phyloP scores from a whole-genome alignment of 805 yeast species.

The Saturnispora saitoi region DNA sequence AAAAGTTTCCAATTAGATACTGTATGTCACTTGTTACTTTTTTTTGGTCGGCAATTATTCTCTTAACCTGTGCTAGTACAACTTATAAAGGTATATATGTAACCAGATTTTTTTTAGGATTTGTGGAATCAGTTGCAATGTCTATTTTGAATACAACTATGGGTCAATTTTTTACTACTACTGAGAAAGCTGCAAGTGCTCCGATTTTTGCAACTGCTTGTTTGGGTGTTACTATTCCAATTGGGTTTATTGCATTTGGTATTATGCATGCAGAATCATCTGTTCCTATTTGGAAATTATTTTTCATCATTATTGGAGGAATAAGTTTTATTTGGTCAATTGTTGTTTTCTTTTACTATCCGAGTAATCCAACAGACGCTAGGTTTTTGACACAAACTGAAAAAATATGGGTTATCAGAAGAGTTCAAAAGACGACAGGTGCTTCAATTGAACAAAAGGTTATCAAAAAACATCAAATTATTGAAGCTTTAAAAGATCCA shows the following conservation, averaged over 20 bases:
- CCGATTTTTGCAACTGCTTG: slow-evolving; percentile 47
- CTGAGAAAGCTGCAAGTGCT: slow-evolving; percentile 39
- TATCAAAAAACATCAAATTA: slow-evolving; percentile 40
- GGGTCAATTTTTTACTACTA: slow-evolving; percentile 40
- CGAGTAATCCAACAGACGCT: slow-evolving; percentile 48
- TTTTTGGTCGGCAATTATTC: slow-evolving; percentile 39
- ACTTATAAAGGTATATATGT: slow-evolving; percentile 40
- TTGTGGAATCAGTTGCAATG: slow-evolving; percentile 38
- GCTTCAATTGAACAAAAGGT: slow-evolving; percentile 37
- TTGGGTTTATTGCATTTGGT: slow-evolving; percentile 32
- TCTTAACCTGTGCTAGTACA: slow-evolving; percentile 37
- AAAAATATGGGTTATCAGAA: slow-evolving; percentile 41
- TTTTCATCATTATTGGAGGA: slow-evolving; percentile 49
- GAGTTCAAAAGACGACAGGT: slow-evolving; percentile 30
- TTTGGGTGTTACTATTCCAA: slow-evolving; percentile 35
- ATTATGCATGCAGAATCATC: slow-evolving; percentile 24
- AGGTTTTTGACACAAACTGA: slow-evolving; percentile 40
- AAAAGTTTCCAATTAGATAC: slow-evolving; percentile 34
- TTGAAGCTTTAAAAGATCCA: slow-evolving; percentile 44
- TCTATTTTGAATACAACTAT: slow-evolving; percentile 39
- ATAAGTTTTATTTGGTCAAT: slow-evolving; percentile 36
- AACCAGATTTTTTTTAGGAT: slow-evolving; percentile 43
- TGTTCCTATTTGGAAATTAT: slow-evolving; percentile 39
- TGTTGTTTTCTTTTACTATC: slow-evolving; percentile 35
- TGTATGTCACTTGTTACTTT: slow-evolving; percentile 31